Evolutionary conservation across 2,329 filamentous ascomycete genomes (phyloP).

Genomic region (Alternaria panax): DNA sequence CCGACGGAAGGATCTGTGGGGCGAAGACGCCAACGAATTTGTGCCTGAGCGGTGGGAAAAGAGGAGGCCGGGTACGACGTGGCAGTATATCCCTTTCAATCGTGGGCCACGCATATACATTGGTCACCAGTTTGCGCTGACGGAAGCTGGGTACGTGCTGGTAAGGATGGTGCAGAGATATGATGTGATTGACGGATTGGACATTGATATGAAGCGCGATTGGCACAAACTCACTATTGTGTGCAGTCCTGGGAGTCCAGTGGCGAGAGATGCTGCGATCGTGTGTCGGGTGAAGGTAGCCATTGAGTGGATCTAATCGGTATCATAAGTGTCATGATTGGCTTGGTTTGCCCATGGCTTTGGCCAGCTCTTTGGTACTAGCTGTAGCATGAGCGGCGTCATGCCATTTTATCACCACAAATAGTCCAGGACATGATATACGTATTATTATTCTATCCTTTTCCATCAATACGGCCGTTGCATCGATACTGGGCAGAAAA

Average conservation of each 20-base stretch:
- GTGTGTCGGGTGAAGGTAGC: conserved; percentile 8
- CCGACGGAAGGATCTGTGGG: conserved; percentile 28
- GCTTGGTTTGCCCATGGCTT: not conserved
- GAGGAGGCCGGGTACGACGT: conserved; percentile 12
- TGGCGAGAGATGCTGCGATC: conserved; percentile 4
- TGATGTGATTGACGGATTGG: conserved; percentile 6
- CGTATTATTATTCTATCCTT: not conserved
- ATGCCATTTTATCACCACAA: not conserved
- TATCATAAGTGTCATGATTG: not conserved
- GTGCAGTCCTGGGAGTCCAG: conserved; percentile 7
- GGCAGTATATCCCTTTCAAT: conserved; percentile 36
- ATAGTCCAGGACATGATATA: not conserved
- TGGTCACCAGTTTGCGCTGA: conserved; percentile 31
- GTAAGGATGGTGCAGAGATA: conserved; percentile 6
- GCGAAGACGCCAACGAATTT: conserved; percentile 32
- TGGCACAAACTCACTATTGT: conserved; percentile 15
- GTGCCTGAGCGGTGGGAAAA: conserved; percentile 33
- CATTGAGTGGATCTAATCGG: not conserved
- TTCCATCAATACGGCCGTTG: not conserved
- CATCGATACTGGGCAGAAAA: not conserved
- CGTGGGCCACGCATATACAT: conserved; percentile 34
- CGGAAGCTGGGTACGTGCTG: conserved; percentile 22
- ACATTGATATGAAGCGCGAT: conserved; percentile 6
- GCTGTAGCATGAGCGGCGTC: not conserved
- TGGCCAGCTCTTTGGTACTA: not conserved